These are phyloP conservation scores for Pythium phragmitis DNA, from an alignment of 352 stramenopile species.

Conservation along the genomic window DNA sequence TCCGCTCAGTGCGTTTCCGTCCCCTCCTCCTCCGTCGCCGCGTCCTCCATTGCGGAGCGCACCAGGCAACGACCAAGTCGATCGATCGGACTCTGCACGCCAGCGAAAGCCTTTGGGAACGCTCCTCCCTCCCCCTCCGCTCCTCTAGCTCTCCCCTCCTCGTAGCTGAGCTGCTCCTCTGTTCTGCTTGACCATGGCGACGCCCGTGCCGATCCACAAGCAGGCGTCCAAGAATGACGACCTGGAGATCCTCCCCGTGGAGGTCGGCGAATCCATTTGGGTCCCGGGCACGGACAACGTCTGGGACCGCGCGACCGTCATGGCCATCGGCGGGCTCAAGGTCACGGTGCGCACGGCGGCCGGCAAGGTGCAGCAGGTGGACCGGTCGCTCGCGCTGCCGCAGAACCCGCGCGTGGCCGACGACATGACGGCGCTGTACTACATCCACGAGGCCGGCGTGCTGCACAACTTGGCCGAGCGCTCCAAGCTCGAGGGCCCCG, in stretches of 20 bases:
- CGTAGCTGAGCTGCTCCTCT: background rate
- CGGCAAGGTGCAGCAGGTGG: conserved; percentile 86
- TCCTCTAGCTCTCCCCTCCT: conserved; percentile 2
- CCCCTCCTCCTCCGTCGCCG: background rate
- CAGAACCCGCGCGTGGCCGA: conserved; percentile 82
- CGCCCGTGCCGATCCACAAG: conserved; percentile 61
- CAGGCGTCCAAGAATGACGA: conserved; percentile 70
- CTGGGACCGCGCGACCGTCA: conserved; percentile 79
- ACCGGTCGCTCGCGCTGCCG: conserved; percentile 68
- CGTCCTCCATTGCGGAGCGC: too few relatives aligned
- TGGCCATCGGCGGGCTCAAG: conserved; percentile 85
- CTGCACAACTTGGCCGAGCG: conserved; percentile 94
- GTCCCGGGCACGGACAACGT: conserved; percentile 68
- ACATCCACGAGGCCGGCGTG: conserved; percentile 95
- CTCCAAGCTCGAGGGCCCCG: conserved; percentile 83
- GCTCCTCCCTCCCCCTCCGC: conserved; percentile 1
- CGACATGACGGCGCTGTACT: conserved; percentile 94
- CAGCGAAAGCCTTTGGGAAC: background rate
- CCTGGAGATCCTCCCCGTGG: conserved; percentile 70
- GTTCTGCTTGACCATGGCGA: conserved; percentile 43
- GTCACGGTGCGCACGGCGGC: conserved; percentile 81
- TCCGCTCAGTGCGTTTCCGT: conserved; percentile 1
- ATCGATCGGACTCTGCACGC: too few relatives aligned
- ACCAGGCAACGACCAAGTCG: too few relatives aligned
- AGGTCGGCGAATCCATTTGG: conserved; percentile 73